These are phyloP conservation scores for Petunia secreta DNA, from an alignment of 257 asterid genomes.

Conservation along the genomic window DNA sequence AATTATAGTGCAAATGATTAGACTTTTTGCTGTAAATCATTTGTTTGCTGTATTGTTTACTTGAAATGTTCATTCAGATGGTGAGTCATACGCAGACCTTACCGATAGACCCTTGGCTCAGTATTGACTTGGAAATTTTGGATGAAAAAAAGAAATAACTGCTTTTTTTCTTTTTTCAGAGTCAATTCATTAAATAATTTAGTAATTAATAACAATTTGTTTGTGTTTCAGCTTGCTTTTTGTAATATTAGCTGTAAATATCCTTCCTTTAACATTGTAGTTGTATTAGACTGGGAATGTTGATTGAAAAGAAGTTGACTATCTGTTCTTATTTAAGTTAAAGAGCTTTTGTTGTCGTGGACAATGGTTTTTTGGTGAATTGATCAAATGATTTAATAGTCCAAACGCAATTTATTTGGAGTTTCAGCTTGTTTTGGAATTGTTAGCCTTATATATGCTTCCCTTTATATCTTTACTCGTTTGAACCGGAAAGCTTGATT, in stretches of 20 bases:
- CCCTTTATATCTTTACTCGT: not conserved
- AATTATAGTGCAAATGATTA: not conserved
- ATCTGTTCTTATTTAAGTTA: too few species aligned
- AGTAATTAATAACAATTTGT: not conserved
- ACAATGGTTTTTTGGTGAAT: too few species aligned
- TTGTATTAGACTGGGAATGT: too few species aligned
- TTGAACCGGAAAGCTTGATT: not conserved
- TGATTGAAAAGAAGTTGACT: too few species aligned
- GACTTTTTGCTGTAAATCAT: not conserved
- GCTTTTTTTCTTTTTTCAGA: not conserved
- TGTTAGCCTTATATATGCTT: not conserved
- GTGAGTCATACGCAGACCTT: too few species aligned
- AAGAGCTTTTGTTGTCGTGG: too few species aligned
- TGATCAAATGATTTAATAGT: too few species aligned
- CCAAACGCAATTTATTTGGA: too few species aligned
- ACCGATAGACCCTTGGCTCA: too few species aligned
- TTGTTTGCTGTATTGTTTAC: not conserved
- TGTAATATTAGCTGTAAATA: not conserved
- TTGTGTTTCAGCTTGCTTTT: not conserved
- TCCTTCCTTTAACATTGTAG: constrained; percentile 3
- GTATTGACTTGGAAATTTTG: too few species aligned
- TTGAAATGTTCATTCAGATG: too few species aligned
- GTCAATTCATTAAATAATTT: not conserved
- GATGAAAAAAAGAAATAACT: not conserved
- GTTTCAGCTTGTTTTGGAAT: too few species aligned